Percentiles rank a stretch among this genome's conserved stretches.
These are phyloP conservation scores for Quercus ilex DNA, from an alignment of 306 rosid species.

Conservation along the genomic window DNA sequence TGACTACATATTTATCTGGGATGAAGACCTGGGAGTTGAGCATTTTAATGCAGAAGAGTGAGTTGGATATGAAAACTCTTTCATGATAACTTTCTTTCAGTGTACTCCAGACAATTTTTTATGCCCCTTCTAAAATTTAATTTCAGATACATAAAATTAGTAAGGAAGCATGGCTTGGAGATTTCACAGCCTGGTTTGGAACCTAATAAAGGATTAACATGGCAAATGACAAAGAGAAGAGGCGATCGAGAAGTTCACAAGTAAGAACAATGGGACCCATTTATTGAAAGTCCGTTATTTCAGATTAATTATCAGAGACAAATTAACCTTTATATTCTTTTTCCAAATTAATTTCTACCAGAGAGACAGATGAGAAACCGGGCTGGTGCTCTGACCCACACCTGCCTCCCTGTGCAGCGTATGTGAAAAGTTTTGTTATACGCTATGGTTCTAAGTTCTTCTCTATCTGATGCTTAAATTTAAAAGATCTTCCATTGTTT, in stretches of 20 bases:
- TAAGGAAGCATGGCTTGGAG: constrained; percentile 90
- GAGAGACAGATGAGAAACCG: constrained; percentile 80
- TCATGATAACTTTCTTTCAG: constrained; percentile 3
- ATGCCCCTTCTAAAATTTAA: constrained; percentile 7
- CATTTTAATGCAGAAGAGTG: constrained; percentile 92
- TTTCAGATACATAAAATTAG: constrained; percentile 70
- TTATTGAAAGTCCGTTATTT: constrained; percentile 5
- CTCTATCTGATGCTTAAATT: constrained; percentile 8
- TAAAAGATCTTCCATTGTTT: not conserved
- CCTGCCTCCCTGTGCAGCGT: constrained; percentile 99
- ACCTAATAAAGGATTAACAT: constrained; percentile 80
- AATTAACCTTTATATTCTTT: not conserved
- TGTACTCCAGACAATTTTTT: constrained; percentile 4
- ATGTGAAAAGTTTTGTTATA: constrained; percentile 30
- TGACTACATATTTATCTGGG: constrained; percentile 97
- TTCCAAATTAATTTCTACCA: constrained; percentile 29
- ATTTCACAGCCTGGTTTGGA: constrained; percentile 99
- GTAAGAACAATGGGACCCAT: constrained; percentile 43
- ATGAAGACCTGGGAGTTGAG: constrained; percentile 96
- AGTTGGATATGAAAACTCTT: constrained; percentile 35
- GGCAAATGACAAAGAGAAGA: constrained; percentile 98
- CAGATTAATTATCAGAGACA: constrained; percentile 1
- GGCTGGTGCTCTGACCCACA: constrained; percentile 97
- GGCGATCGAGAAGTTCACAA: constrained; percentile 94
- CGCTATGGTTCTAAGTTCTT: constrained; percentile 1